Base-by-base conservation (phyloP, 2,329 filamentous ascomycete genomes). In the Cladorrhinum sp. region DNA sequence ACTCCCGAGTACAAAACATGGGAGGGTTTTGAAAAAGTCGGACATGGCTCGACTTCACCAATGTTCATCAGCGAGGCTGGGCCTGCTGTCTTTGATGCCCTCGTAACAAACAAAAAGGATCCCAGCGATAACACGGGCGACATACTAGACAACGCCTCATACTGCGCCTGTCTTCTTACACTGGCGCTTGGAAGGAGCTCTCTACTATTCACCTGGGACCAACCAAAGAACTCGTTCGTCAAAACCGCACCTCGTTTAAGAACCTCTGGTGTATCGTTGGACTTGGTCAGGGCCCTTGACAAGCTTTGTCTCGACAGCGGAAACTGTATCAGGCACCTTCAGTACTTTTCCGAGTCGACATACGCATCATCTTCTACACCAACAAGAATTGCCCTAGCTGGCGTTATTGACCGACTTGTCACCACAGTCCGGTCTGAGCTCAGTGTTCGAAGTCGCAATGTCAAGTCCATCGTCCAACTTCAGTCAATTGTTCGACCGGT, bases 131-230 rank as follows among this genome's bases (percentile, higher is more conserved):
- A 75, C 2, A 71, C 77, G 10, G 56, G 64, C 5, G 71, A 76
- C 12, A 70, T 82, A 10, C 72, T 87, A 2, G 77, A 84, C 54
- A 72, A 77, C 1, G 76, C 73, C 20, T 70, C 76, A 4, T 88
- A 85, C 68, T 73, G 79, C 55, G 73, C 79, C 18, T 87, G 86
- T 10, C 75, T 94, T 0, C 77, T 89, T 63, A 82, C 86, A 12
- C 76, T 94, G 1, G 84, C 86, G 0, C 80, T 92, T 5, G 91
- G 90, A 0, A 81, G 89, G 53, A 87, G 86, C 42, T 93, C 90
- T 0, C 79, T 89, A 1, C 81, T 95, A 33, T 95, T 91, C 71
- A 70, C 74, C 0, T 91, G 85, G 79, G 77, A 87, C 55, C 71
- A 78, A 1, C 76, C 77, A 2, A 78, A 78, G 26, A 74, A 73